These are phyloP conservation scores for Epichloe scottii DNA, from an alignment of 2,329 filamentous ascomycete genomes.

Conservation along the genomic window DNA sequence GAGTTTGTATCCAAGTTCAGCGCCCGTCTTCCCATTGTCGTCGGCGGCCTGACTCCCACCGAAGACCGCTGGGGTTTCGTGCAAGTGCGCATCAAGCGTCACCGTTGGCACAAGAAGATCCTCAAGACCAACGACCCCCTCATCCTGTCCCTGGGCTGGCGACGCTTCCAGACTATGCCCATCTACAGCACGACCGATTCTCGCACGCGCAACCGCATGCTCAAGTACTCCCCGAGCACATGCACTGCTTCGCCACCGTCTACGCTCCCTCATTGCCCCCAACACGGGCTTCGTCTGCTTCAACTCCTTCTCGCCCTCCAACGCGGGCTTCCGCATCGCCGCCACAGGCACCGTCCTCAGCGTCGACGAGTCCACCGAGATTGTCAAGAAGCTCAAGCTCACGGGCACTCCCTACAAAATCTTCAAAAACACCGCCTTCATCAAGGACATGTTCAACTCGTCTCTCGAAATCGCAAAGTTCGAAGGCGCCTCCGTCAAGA, in stretches of 20 bases:
- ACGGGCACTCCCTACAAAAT: slow-evolving; percentile 92
- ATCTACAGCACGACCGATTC: slow-evolving; percentile 94
- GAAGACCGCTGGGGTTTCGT: slow-evolving; percentile 94
- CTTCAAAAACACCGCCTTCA: slow-evolving; percentile 98
- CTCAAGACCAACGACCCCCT: slow-evolving; percentile 95
- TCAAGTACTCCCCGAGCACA: slow-evolving; percentile 99
- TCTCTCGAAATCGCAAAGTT: slow-evolving; percentile 95
- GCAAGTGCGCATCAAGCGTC: slow-evolving; percentile 91
- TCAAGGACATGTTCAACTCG: slow-evolving; percentile 96
- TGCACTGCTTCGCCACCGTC: slow-evolving; percentile 96
- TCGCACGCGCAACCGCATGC: slow-evolving; percentile 86
- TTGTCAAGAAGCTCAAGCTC: slow-evolving; percentile 98
- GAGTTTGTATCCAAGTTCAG: slow-evolving; percentile 82
- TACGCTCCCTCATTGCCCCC: slow-evolving; percentile 91
- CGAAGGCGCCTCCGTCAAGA: slow-evolving; percentile 89
- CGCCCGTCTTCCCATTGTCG: slow-evolving; percentile 67
- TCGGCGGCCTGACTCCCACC: slow-evolving; percentile 84
- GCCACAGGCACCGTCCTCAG: slow-evolving; percentile 88
- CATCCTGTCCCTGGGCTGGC: slow-evolving; percentile 94
- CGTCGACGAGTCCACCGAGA: slow-evolving; percentile 91
- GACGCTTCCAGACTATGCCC: slow-evolving; percentile 83
- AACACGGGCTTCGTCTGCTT: slow-evolving; percentile 95
- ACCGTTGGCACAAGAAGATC: slow-evolving; percentile 98
- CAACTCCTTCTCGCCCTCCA: slow-evolving; percentile 73
- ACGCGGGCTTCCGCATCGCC: slow-evolving; percentile 83